phyloP scores from a whole-genome alignment of 768 basidiomycete species.

The Xerocomus spinulosus region DNA sequence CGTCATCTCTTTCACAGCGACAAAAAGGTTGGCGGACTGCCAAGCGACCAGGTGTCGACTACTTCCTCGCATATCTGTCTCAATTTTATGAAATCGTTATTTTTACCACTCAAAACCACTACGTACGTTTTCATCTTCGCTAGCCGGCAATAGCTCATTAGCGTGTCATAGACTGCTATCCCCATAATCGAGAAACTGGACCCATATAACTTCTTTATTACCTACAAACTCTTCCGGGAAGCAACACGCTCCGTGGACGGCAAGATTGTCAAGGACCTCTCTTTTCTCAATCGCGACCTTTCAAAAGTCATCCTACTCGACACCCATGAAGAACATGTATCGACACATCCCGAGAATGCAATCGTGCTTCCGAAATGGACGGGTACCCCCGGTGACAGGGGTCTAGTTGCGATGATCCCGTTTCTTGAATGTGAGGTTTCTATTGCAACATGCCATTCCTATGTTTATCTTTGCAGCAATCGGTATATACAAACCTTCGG shows the following conservation, averaged over 20 bases:
- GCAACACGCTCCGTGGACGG: constrained; percentile 81
- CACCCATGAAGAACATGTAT: constrained; percentile 71
- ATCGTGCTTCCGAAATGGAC: constrained; percentile 83
- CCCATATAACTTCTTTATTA: constrained; percentile 85
- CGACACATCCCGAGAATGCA: constrained; percentile 84
- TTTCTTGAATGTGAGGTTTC: constrained; percentile 82
- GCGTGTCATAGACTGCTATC: constrained; percentile 63
- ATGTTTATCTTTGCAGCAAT: constrained; percentile 53
- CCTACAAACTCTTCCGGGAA: constrained; percentile 90
- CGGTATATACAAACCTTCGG: constrained; percentile 82
- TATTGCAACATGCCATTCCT: not conserved
- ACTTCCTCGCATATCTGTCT: constrained; percentile 94
- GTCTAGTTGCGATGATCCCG: constrained; percentile 88
- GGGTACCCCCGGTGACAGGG: constrained; percentile 69
- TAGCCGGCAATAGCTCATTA: not conserved
- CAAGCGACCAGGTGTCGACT: constrained; percentile 96
- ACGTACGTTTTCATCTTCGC: constrained; percentile 50
- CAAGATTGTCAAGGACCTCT: constrained; percentile 88
- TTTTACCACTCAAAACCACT: constrained; percentile 86
- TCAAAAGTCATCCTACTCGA: constrained; percentile 87
- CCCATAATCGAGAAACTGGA: constrained; percentile 93
- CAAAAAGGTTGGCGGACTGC: constrained; percentile 96
- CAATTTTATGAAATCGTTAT: constrained; percentile 98
- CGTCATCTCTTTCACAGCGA: constrained; percentile 47
- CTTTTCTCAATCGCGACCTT: constrained; percentile 91